Conservation (phyloP, 1,284 basidiomycete genomes). For the Leccinum subspadiceum region DNA sequence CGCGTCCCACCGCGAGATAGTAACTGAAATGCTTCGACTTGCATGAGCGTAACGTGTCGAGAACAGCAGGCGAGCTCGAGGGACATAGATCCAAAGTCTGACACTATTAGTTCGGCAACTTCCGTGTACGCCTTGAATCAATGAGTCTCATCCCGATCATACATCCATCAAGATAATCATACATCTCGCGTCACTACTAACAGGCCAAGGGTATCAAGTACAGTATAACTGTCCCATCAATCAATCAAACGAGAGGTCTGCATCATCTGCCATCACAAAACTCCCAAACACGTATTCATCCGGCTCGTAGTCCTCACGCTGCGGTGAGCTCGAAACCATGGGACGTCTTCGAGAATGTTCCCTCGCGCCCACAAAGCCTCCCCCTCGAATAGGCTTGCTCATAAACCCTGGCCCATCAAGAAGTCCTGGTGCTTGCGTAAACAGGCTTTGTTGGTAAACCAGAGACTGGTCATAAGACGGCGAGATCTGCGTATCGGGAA, state of each 20-base stretch:
- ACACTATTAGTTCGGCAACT: slow-evolving; percentile 10
- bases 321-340: slow-evolving; percentile 60
- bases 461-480: slow-evolving; percentile 73
- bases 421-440: slow-evolving; percentile 62
- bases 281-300: slow-evolving; percentile 72
- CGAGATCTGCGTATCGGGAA: slow-evolving; percentile 68
- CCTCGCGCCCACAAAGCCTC: slow-evolving; percentile 34
- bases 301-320: slow-evolving; percentile 41
- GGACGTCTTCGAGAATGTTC: slow-evolving; percentile 28
- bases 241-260: slow-evolving; percentile 29
- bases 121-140: slow-evolving; percentile 6
- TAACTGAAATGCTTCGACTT: slow-evolving; percentile 66
- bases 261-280: slow-evolving; percentile 77
- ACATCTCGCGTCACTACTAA: background rate
- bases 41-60: slow-evolving; percentile 36
- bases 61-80: background rate
- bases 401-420: slow-evolving; percentile 52
- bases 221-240: slow-evolving; percentile 2
- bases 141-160: no score
- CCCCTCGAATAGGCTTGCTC: slow-evolving; percentile 45
- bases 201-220: background rate
- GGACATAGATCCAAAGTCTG: no score
- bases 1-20: slow-evolving; percentile 72
- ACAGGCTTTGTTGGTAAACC: slow-evolving; percentile 64
- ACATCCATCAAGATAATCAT: background rate